phyloP scores from a whole-genome alignment of 1,284 basidiomycete species.

The Hypsizygus ulmarius region DNA sequence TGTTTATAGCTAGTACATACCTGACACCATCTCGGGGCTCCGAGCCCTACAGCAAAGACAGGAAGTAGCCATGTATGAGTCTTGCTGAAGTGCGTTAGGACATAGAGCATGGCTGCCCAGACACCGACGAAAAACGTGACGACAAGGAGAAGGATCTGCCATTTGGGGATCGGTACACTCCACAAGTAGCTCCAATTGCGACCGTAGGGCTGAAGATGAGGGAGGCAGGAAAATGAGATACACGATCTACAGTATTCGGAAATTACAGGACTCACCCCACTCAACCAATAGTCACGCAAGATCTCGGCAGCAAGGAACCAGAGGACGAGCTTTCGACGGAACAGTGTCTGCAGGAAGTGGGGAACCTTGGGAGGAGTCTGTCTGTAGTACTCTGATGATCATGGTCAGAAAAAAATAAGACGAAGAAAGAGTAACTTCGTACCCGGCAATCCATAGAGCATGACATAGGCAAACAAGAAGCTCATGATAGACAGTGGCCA shows the following conservation, averaged over 20 bases:
- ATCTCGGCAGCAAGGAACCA: conserved; percentile 93
- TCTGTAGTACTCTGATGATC: conserved; percentile 68
- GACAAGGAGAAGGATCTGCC: conserved; percentile 79
- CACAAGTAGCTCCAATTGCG: conserved; percentile 94
- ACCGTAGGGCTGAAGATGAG: conserved; percentile 65
- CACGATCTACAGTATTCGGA: not conserved
- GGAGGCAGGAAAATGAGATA: conserved; percentile 14
- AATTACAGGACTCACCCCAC: conserved; percentile 57
- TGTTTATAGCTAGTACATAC: conserved; percentile 32
- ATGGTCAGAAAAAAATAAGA: not conserved
- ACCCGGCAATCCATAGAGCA: conserved; percentile 86
- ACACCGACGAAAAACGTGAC: conserved; percentile 82
- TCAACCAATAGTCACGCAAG: conserved; percentile 90
- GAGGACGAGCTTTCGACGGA: conserved; percentile 85
- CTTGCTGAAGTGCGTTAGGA: conserved; percentile 85
- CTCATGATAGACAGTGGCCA: conserved; percentile 81
- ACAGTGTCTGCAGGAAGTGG: conserved; percentile 83
- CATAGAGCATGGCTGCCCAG: conserved; percentile 72
- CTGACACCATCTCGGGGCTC: conserved; percentile 91
- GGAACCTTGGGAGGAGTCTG: conserved; percentile 92
- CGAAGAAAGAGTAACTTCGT: conserved; percentile 23
- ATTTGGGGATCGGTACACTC: conserved; percentile 79
- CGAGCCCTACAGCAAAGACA: conserved; percentile 90
- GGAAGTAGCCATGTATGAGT: conserved; percentile 92
- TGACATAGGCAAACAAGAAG: conserved; percentile 75